Evolutionary conservation across 768 basidiomycete species (phyloP), one percentile per base, ranked within the genome.

Genomic region (Lentinula aciculospora): DNA sequence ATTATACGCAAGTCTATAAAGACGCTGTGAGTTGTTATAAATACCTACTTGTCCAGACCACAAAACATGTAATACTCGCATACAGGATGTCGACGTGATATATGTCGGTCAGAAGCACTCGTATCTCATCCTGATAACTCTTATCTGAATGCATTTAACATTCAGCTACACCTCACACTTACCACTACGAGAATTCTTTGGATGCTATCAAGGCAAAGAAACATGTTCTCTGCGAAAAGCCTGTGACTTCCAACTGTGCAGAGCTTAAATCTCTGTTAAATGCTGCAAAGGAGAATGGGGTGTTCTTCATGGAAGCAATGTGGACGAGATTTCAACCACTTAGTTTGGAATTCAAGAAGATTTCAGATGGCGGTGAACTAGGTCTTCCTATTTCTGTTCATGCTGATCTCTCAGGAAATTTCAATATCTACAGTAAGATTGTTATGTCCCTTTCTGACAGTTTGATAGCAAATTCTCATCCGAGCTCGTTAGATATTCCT

Each of bases 291-390:
- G 82, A 90, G 67, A 75, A 86, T 63, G 81, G 84, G 17, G 79
- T 93, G 1, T 95, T 95, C 76, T 82, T 95, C 64, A 94, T 95
- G 92, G 94, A 95, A 71, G 92, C 89, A 0, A 76, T 93, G 71
- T 93, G 92, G 90, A 92, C 92, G 34, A 79, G 89, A 34, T 92
- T 91, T 75, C 85, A 88, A 58, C 88, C 89, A 12, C 77, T 89
- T 59, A 74, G 77, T 9, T 65, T 75, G 17, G 88, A 88, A 59
- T 73, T 92, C 54, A 85, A 86, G 70, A 76, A 76, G 60, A 71
- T 89, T 46, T 76, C 81, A 1, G 82, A 88, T 50, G 76, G 77
- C 56, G 87, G 86, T 4, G 70, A 67, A n/a, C 74, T 92, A 21
- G 90, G 89, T 6, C 72, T 78, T 9, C 86, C 89, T 17, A 73